Base-by-base conservation (phyloP, 2,329 filamentous ascomycete species). In the Diaporthe amygdali region DNA sequence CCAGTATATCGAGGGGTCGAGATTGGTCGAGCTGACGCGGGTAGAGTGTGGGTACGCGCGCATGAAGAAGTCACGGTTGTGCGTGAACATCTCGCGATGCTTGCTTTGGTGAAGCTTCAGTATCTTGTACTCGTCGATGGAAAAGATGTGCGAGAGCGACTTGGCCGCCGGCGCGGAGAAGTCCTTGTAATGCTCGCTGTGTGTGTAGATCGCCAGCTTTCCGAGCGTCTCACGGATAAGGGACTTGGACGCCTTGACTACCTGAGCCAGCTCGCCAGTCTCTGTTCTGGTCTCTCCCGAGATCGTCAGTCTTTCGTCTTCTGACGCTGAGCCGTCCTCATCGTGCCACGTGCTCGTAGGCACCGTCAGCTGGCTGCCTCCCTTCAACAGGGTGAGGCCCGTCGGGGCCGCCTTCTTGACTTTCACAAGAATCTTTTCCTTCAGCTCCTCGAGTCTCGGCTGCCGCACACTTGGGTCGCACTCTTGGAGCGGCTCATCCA, bases 1-100 rank as follows among this genome's bases (percentile, higher is more conserved):
- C 96, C 96, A 99, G 79, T 95, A 97, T 52, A 91, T 91, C 74
- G 95, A 91, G 0, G 96, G 96, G 77, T 98, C 95, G 49, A 96
- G 96, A 79, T 99, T 99, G n/a, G 93, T 94, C 54, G 95, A 98
- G 76, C 92, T 91, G 66, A 98, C 87, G 44, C 95, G 91, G 72
- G 89, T 88, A 3, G 90, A 92, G 30, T 92, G 92, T 6, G 96
- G 96, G 79, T 98, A 99, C 12, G 97, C 94, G 41, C 96, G 92
- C 90, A 98, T 97, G 75, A 98, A 89, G 81, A 92, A 95, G 68
- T 89, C 88, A 76, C 93, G 92, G 82, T 99, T 99, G 84, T 99
- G 96, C 59, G 90, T 87, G 76, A 97, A 94, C 54, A 99, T 90
- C 68, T 92, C 91, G 73, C 89, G 91, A 61, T 94, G 88, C 75